Base-by-base conservation (phyloP, 257 asterid species). In the Haberlea rhodopensis region DNA sequence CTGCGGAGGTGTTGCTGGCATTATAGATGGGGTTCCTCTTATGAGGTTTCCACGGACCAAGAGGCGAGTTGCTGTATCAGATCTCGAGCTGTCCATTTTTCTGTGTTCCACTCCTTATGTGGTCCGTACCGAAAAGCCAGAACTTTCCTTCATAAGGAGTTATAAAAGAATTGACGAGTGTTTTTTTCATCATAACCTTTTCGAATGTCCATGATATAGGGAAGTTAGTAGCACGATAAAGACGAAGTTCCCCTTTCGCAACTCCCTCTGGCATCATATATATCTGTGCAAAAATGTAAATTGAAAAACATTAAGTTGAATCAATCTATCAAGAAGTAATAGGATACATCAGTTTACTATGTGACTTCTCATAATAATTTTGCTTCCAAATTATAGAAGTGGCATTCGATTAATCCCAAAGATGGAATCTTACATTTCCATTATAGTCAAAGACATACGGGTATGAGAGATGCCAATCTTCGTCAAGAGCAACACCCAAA, bases 231-330 rank as follows among this genome's bases (percentile, higher is more conserved):
- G 97, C 94, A 28, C 89, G 90, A 73, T 87, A 94, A 23, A 94
- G 97, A 66, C 97, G 97, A 57, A 94, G 92, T 46, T 94, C 96
- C 68, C 99, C 96, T 56, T 88, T 94, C 3, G 61, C 82, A 63
- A 88, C 86, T 60, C 97, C 84, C 75, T 94, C 99, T 0, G 99
- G 99, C 91, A 90, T 83, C 97, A 94, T 90, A 66, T 94, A 94
- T 78, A 83, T 90, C 99, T 94, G 82, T 28, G 21, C 26, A 52
- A 52, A 65, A 54, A 43, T 16, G 20, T 0, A 43, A 2, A 15
- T 16, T 43, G 51, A 43, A 43, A 43, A 5, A 3, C 13, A 37
- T 1, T 4, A 7, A 43, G 51, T 13, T 43, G 20, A 43, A 43
- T 13, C 6, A 43, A 43, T 40, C 49, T 0, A 4, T 40, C 49